Base-by-base conservation (phyloP, 805 yeast genomes). In the Zygotorulaspora chibaensis region DNA sequence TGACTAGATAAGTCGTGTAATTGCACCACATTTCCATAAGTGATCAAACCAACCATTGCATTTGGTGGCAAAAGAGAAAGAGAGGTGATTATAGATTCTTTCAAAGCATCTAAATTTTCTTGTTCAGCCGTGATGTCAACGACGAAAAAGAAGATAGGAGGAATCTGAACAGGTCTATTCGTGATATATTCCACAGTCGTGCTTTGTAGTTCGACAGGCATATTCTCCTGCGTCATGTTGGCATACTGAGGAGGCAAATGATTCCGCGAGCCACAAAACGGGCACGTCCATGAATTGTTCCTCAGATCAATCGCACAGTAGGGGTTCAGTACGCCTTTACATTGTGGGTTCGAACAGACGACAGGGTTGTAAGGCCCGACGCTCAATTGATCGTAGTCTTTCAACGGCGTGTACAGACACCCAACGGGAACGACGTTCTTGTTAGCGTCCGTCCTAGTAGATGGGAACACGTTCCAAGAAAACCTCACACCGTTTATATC, bases 391-490 rank as follows among this genome's bases (percentile, higher is more conserved):
- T 83, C 84, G 54, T 86, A 79, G 47, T 79, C 80, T 59, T 87
- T 81, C 57, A 93, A 76, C 8, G 99, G 99, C n/a, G 97, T 90
- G 73, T 89, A 93, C 51, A 93, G 71, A 45, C 96, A 84, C 35
- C 97, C 96, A 30, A 93, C 83, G 10, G 99, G 99, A 27, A 93
- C 90, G 15, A 91, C 95, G 60, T 89, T 84, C 56, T 93, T 84
- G 58, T 83, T 83, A 15, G 96, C 93, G 66, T 93, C 98, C 35
- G 81, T 79, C 56, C 89, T 81, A 31, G 96, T 83, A 35, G 86
- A 81, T 25, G 99, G 99, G 59, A 91, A 83, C 35, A 87, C 84
- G 59, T 82, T 84, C 89, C 93, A 86, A 6, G 90, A 74, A 61
- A 82, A 74, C 56, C 93, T 76, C 34, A 84, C 77, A 39, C 93